Evolutionary conservation across 2,329 filamentous ascomycete genomes (phyloP).

Genomic region (Pseudogymnoascus sp.): DNA sequence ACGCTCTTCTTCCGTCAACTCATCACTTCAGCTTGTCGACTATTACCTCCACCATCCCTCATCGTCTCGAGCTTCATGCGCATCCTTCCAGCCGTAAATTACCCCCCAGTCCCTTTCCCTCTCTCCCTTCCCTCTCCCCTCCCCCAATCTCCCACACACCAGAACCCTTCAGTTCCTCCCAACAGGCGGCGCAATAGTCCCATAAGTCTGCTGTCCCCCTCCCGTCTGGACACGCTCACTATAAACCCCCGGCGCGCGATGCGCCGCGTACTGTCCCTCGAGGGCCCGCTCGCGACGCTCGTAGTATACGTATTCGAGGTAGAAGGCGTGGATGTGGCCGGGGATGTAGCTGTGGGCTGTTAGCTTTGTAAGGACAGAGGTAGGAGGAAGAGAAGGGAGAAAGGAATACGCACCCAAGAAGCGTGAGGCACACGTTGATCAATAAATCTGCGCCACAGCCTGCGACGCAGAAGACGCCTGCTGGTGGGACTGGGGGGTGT

Average conservation of each 20-base stretch:
- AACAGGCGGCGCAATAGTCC: conserved; percentile 29
- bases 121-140: neutral
- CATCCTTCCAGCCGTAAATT: neutral
- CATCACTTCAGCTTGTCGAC: neutral
- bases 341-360: conserved; percentile 24
- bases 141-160: neutral
- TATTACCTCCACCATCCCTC: neutral
- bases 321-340: conserved; percentile 30
- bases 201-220: conserved; percentile 59
- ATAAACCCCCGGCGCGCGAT: conserved; percentile 61
- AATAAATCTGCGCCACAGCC: conserved; percentile 34
- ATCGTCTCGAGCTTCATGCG: neutral
- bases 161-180: neutral
- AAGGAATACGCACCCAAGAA: conserved; percentile 26
- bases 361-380: neutral
- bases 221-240: conserved; percentile 66
- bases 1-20: neutral
- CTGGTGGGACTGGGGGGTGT: conserved; percentile 29
- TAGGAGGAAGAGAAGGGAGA: conserved; percentile 18
- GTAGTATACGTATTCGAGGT: conserved; percentile 69
- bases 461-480: conserved; percentile 33
- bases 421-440: conserved; percentile 33
- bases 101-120: neutral
- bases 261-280: conserved; percentile 46
- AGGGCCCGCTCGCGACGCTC: conserved; percentile 58